Evolutionary conservation across 2,329 filamentous ascomycete genomes (phyloP), one percentile per base, ranked within the genome.

Genomic region (Didymella segeticola): DNA sequence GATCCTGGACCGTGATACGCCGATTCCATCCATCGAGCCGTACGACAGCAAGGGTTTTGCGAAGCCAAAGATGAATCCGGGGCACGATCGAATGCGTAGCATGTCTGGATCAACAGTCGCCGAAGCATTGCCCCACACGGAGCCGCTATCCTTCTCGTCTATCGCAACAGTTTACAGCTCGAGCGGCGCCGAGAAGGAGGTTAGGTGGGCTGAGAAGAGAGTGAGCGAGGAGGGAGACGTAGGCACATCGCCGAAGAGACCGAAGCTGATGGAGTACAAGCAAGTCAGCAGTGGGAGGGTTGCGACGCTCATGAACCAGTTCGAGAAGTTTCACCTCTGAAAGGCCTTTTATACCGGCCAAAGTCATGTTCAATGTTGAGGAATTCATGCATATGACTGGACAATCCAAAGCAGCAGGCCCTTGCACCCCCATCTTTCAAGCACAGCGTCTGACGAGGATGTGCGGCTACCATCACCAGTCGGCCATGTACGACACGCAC

Each of bases 261-360:
- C 49, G 10, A 53, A 47, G 19, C 7, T 53, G 37, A 26, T 14
- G 4, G 34, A 31, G 19, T 47, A 43, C 6, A 47, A 47, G 31
- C 43, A 43, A 15, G 43, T 53, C 5, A 53, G 49, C 26, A 53
- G 37, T 12, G 49, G 49, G n/a, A 19, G 43, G 8, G 49, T 53
- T 2, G 49, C 49, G 11, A 39, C 49, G 37, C 43, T 53, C 2
- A 53, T 53, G 49, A 37, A 53, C n/a, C 23, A 31, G 5, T 53
- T 53, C 22, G 49, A 53, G 30, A 42, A 31, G 37, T 53, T 53
- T 14, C 49, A 53, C 26, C 3, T 53, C 2, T 53, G 27, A 52
- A n/a, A 5, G 4, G 19, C 20, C n/a, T n/a, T n/a, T n/a, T n/a
- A n/a, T n/a, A n/a, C n/a, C 26, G 20, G 15, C 33, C 3, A 12